Percentiles rank a stretch among this genome's conserved stretches.
phyloP scores from a whole-genome alignment of 2,329 filamentous ascomycete species.

The Lizonia empirigonia region DNA sequence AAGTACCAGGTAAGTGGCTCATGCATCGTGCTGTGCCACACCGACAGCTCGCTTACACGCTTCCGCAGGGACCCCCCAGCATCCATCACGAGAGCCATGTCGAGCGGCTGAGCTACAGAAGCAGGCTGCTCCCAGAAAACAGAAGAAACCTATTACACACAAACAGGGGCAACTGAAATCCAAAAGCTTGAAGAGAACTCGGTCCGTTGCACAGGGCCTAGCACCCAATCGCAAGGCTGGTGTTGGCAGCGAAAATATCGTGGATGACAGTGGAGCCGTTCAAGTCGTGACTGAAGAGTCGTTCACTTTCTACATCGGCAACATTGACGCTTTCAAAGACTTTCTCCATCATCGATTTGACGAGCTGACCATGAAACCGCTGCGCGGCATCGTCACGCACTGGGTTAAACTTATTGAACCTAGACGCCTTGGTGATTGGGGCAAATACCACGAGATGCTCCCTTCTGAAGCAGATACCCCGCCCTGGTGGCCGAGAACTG shows the following conservation, averaged over 20 bases:
- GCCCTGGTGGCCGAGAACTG: constrained; percentile 39
- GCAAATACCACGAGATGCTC: constrained; percentile 33
- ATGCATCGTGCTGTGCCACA: background rate
- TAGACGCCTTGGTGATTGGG: constrained; percentile 30
- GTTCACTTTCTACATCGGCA: constrained; percentile 33
- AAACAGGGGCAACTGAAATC: constrained; percentile 4
- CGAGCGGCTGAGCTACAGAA: background rate
- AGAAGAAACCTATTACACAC: background rate
- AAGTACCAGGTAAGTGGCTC: constrained; percentile 14
- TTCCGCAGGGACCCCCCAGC: constrained; percentile 7
- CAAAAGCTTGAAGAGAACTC: constrained; percentile 24
- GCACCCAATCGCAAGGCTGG: background rate
- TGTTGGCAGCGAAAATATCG: constrained; percentile 12
- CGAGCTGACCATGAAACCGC: constrained; percentile 42
- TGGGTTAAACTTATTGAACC: constrained; percentile 42
- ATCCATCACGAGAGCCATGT: background rate
- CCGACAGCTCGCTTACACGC: constrained; percentile 15
- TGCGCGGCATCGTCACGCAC: constrained; percentile 38
- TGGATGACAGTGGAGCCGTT: constrained; percentile 16
- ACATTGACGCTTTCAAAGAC: constrained; percentile 26
- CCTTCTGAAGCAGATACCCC: constrained; percentile 24
- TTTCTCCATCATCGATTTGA: constrained; percentile 35
- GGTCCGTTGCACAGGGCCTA: constrained; percentile 14
- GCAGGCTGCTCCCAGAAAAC: background rate
- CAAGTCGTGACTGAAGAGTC: constrained; percentile 17